Base-by-base conservation (phyloP, 768 basidiomycete genomes). In the Paxillus rubicundulus region DNA sequence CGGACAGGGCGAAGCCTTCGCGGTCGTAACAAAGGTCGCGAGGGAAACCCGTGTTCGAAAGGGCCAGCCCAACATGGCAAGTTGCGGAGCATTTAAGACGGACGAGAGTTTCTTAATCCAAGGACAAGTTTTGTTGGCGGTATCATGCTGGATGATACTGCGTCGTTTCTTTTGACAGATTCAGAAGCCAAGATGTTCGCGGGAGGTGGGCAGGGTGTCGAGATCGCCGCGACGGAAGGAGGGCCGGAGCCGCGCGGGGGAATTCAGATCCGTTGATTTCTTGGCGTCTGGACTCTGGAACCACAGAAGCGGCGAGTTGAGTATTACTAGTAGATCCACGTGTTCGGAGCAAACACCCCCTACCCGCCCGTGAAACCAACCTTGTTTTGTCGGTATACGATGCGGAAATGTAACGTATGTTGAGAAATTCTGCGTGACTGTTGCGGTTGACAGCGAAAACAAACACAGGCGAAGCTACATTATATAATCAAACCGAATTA, bases 401-500 rank as follows among this genome's bases (percentile, higher is more conserved):
- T 24, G 24, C 3, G 24, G 24, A 24, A 24, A 24, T 24, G 24
- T 24, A 24, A 24, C 24, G 24, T 24, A 24, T 24, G 5, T 24
- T 24, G 24, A 24, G 24, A 24, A 24, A 24, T 24, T 24, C 24
- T 24, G 24, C n/a, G 24, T 24, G 24, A 24, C 24, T 6, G 24
- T 24, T 24, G 24, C 24, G 24, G 24, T 24, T 24, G 24, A 24
- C 24, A 24, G 24, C 24, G 24, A 24, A 24, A 24, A 24, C 24
- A 24, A 24, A 24, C 24, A 37, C 36, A 37, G 36, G 18, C 9
- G 10, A 18, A 43, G 17, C 8, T 27, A 14, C 7, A 53, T 53
- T 48, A 53, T 28, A 21, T 56, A 53, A 65, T 46, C 8, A 14
- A n/a, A n/a, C 47, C 47, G 47, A 7, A 52, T 45, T 51, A 49